Evolutionary conservation across 257 asterid species (phyloP).

Genomic region (Solanum piurae): DNA sequence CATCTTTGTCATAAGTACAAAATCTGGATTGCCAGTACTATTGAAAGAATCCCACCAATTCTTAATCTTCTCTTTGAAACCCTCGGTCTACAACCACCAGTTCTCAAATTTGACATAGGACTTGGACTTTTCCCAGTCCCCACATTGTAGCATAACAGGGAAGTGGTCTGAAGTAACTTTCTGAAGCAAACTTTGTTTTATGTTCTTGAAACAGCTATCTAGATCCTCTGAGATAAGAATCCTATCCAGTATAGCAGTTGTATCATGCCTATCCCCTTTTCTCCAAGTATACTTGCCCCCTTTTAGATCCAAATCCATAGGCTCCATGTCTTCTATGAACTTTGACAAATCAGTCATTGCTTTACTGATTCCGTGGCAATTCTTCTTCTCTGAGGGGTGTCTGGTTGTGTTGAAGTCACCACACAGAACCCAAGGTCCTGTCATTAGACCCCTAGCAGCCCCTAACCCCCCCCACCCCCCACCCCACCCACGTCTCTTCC

Average conservation of each 20-base stretch:
- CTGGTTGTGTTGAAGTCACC: background rate
- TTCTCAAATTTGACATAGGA: background rate
- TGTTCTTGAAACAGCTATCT: background rate
- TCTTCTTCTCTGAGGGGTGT: background rate
- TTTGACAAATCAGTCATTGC: background rate
- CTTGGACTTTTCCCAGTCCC: background rate
- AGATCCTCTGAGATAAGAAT: background rate
- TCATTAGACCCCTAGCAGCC: background rate
- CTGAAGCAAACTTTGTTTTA: background rate
- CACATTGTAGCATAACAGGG: background rate
- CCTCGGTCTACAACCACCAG: background rate
- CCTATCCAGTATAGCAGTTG: background rate
- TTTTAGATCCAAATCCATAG: background rate
- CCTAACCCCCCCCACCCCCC: background rate
- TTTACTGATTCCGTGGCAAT: background rate
- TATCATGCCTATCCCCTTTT: background rate
- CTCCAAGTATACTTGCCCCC: background rate
- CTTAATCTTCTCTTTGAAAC: background rate
- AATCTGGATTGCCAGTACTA: background rate
- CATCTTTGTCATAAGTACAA: background rate
- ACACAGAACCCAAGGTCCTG: background rate
- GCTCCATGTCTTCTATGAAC: background rate
- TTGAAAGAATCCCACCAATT: background rate
- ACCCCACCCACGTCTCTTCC: background rate
- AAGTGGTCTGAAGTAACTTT: background rate